phyloP scores from a whole-genome alignment of 1,284 basidiomycete genomes.

The Phellopilus nigrolimitatus region DNA sequence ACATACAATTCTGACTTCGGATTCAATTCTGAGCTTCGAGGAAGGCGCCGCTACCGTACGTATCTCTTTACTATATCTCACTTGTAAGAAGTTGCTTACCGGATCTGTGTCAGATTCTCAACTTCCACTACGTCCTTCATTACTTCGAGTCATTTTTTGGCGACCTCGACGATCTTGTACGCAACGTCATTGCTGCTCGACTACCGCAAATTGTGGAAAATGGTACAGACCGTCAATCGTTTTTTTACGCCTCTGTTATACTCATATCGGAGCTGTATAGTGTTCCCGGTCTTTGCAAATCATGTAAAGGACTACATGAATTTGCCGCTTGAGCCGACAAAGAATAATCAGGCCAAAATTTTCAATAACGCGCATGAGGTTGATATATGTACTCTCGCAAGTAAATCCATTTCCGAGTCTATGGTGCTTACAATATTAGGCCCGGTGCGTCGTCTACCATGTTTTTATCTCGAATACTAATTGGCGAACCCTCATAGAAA shows the following conservation, averaged over 20 bases:
- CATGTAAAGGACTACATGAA: background rate
- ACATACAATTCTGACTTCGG: background rate
- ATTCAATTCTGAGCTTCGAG: conserved; percentile 4
- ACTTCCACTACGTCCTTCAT: conserved; percentile 2
- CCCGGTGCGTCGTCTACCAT: background rate
- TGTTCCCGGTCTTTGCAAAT: conserved; percentile 1
- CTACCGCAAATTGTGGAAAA: conserved; percentile 7
- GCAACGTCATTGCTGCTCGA: conserved; percentile 2
- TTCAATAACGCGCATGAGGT: background rate
- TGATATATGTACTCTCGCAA: background rate
- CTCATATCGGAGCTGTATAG: background rate
- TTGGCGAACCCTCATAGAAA: background rate
- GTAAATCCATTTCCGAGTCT: conserved; percentile 2
- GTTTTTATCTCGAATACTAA: background rate
- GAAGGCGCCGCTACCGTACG: conserved; percentile 7
- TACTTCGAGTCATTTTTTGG: conserved; percentile 1
- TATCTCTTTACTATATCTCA: background rate
- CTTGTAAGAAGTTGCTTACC: background rate
- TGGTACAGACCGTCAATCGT: background rate
- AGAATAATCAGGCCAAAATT: no score
- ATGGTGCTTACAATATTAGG: conserved; percentile 7
- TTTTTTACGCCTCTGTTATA: background rate
- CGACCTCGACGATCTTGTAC: conserved; percentile 6
- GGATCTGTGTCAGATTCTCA: conserved; percentile 5
- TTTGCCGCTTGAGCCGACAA: no score